Conservation (phyloP, 2,329 filamentous ascomycete genomes). For the Cercospora sesami region DNA sequence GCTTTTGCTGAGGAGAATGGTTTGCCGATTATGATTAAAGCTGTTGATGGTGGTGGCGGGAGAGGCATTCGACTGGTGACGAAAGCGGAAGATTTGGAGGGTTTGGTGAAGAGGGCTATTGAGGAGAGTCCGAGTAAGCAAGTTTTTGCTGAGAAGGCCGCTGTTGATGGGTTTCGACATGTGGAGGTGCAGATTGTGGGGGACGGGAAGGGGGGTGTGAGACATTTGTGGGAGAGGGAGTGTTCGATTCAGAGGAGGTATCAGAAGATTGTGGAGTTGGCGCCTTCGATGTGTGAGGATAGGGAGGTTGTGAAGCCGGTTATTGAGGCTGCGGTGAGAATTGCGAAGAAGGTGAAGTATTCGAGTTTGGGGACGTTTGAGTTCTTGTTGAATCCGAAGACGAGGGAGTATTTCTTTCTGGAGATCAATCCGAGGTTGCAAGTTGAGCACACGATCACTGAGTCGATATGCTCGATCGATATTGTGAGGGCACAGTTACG, state of each 20-base stretch:
- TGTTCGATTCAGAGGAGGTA: conserved; percentile 62
- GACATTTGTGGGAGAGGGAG: conserved; percentile 61
- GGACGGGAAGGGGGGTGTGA: conserved; percentile 54
- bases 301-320: conserved; percentile 51
- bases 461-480: conserved; percentile 56
- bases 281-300: conserved; percentile 54
- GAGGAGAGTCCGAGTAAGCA: conserved; percentile 60
- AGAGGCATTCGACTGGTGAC: conserved; percentile 59
- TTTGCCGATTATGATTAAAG: conserved; percentile 62
- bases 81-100: conserved; percentile 47
- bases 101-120: conserved; percentile 52
- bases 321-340: conserved; percentile 56
- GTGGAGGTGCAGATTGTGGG: conserved; percentile 63
- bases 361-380: conserved; percentile 64
- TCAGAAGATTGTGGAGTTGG: conserved; percentile 62
- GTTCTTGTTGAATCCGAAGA: conserved; percentile 57
- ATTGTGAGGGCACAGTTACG: conserved; percentile 58
- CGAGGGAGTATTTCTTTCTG: conserved; percentile 57
- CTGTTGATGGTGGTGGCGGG: conserved; percentile 64
- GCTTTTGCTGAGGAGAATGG: conserved; percentile 60
- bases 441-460: conserved; percentile 64
- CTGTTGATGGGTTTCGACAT: conserved; percentile 60
- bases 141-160: conserved; percentile 64
- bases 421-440: conserved; percentile 63
- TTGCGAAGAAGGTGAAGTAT: conserved; percentile 56